A percentile compares a stretch with the other conserved stretches of the same genome.
phyloP scores from a whole-genome alignment of 805 yeast genomes.

The Saccharomycopsis synnaedendra region DNA sequence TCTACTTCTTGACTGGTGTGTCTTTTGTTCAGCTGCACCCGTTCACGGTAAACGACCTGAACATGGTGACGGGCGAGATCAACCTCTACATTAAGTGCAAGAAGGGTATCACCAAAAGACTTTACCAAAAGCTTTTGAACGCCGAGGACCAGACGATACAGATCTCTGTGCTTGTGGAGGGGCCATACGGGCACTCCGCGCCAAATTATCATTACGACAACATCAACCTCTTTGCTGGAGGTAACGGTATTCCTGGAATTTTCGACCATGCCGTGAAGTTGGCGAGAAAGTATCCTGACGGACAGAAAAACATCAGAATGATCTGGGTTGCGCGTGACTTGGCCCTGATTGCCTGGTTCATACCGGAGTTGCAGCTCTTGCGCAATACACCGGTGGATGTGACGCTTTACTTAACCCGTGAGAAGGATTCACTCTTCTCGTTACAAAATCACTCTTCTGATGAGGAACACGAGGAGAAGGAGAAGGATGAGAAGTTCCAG shows the following conservation, averaged over 20 bases:
- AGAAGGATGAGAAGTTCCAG: constrained; percentile 1
- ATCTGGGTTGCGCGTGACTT: constrained; percentile 55
- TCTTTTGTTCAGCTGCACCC: constrained; percentile 69
- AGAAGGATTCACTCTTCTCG: neutral
- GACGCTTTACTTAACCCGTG: constrained; percentile 28
- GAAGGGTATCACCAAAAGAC: constrained; percentile 43
- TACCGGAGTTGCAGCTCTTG: constrained; percentile 28
- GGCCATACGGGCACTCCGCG: constrained; percentile 47
- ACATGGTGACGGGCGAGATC: constrained; percentile 26
- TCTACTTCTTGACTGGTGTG: constrained; percentile 41
- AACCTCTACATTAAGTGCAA: constrained; percentile 38
- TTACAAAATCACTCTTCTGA: neutral
- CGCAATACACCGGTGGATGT: constrained; percentile 21
- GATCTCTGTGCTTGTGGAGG: constrained; percentile 37
- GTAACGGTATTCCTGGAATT: constrained; percentile 41
- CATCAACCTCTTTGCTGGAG: constrained; percentile 36
- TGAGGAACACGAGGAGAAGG: neutral
- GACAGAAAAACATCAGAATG: constrained; percentile 30
- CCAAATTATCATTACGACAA: constrained; percentile 28
- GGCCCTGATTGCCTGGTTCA: constrained; percentile 38
- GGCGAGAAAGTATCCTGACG: constrained; percentile 18
- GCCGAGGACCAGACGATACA: constrained; percentile 22
- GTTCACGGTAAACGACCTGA: constrained; percentile 43
- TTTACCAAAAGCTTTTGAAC: constrained; percentile 24
- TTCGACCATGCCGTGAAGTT: constrained; percentile 29